Evolutionary conservation across 2,329 filamentous ascomycete species (phyloP), one percentile per base, ranked within the genome.

Genomic region (Apiospora koreana): DNA sequence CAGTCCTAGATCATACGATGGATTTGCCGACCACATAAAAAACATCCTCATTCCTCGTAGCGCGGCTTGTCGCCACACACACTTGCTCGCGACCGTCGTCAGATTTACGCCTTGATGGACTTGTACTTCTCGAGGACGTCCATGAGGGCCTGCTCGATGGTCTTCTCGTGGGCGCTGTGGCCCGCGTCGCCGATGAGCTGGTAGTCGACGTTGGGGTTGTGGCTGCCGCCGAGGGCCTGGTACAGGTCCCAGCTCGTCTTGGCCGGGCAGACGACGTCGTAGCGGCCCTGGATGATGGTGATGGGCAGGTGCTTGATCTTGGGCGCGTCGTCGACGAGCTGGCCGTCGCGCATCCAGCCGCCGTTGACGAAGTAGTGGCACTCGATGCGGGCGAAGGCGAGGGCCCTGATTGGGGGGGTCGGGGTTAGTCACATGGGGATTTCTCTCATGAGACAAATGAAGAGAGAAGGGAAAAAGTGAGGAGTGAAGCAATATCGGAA

Each of bases 201-300:
- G 69, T 78, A 78, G 68, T 77, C 73, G 6, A 77, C 73, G 25
- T 75, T 76, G 43, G 23, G 48, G 67, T 78, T 77, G 8, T 68
- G 64, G 50, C 72, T 68, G 64, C 77, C 77, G 45, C 76, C 77
- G 69, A 81, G 78, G 6, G 78, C 79, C 69, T 83, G 69, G 54
- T 62, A 62, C 3, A 62, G 54, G 14, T 81, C 80, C 81, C 81
- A 85, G 23, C 81, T 81, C 23, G 81, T 82, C 69, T 80, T 78
- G 3, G 82, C 79, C 6, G 83, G 82, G 71, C 83, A 84, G 3
- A 85, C 80, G 18, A 85, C 74, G 74, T 85, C 83, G 68, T 84
- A 83, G n/a, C 83, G 78, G 0, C 83, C 83, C 71, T 85, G 83
- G 18, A 85, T 78, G 48, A 85, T 83, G 12, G 78, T 73, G 18